These are phyloP conservation scores for Lophiostoma macrostomum DNA, from an alignment of 495 filamentous ascomycete genomes.

Conservation along the genomic window DNA sequence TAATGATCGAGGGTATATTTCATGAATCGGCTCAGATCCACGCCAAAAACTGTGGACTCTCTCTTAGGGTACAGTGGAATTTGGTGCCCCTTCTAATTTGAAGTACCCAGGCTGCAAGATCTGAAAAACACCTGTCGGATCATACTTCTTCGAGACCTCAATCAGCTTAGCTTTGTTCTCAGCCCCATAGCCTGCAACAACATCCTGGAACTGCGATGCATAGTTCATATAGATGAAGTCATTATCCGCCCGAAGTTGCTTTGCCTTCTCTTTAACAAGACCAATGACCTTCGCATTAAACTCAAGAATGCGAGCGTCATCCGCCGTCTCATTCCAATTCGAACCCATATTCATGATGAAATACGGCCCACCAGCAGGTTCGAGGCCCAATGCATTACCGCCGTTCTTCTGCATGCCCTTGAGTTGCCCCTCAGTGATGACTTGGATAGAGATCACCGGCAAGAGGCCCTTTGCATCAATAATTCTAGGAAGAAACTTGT, in stretches of 20 bases:
- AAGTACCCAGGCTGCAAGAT: slow-evolving; percentile 26
- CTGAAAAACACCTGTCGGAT: slow-evolving; percentile 16
- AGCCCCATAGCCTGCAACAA: slow-evolving; percentile 21
- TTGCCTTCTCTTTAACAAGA: slow-evolving; percentile 4
- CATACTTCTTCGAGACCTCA: slow-evolving; percentile 11
- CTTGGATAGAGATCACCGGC: slow-evolving; percentile 15
- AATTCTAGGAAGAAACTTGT: slow-evolving; percentile 16
- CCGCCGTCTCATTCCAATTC: slow-evolving; percentile 36
- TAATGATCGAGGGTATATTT: too few species aligned
- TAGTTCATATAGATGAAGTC: slow-evolving; percentile 31
- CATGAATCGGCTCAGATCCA: too few species aligned
- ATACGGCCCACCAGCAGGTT: slow-evolving; percentile 3
- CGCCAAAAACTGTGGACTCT: too few species aligned
- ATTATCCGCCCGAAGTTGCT: neutral
- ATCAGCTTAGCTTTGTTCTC: slow-evolving; percentile 16
- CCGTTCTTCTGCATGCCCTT: slow-evolving; percentile 13
- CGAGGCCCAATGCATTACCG: slow-evolving; percentile 23
- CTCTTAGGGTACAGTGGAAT: neutral
- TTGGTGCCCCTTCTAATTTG: slow-evolving; percentile 20
- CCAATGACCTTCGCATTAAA: slow-evolving; percentile 37
- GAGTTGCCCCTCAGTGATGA: slow-evolving; percentile 13
- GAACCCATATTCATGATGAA: slow-evolving; percentile 23
- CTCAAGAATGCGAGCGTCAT: slow-evolving; percentile 40
- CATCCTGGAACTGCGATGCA: slow-evolving; percentile 20
- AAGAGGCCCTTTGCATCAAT: slow-evolving; percentile 5